phyloP scores from a whole-genome alignment of 352 stramenopile species.

The Saprolegnia diclina region DNA sequence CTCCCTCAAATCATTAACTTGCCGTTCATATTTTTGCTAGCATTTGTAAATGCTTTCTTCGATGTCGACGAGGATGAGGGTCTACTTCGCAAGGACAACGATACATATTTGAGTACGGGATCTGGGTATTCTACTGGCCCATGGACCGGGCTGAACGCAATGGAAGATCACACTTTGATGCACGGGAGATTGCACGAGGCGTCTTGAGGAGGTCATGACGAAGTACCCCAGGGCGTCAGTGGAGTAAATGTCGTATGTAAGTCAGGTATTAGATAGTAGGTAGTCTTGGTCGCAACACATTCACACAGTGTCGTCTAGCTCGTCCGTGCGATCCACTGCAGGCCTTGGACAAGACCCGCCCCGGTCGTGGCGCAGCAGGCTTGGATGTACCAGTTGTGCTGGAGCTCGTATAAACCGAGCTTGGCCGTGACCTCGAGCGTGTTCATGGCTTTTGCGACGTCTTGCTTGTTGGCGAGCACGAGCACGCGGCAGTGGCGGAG shows the following conservation, averaged over 20 bases:
- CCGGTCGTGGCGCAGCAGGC: slow-evolving; percentile 2
- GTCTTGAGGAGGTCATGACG: too few species aligned
- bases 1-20: background rate
- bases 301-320: background rate
- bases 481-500: slow-evolving; percentile 8
- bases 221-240: too few species aligned
- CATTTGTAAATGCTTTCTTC: background rate
- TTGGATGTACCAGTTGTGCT: slow-evolving; percentile 22
- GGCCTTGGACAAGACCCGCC: background rate
- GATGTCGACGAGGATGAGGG: background rate
- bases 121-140: background rate
- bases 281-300: background rate
- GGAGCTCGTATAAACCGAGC: slow-evolving; percentile 14
- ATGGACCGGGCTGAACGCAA: background rate
- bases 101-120: too few species aligned
- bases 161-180: too few species aligned
- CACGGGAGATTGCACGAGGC: too few species aligned
- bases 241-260: too few species aligned
- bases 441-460: slow-evolving; percentile 13
- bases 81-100: too few species aligned
- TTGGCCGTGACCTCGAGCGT: slow-evolving; percentile 15
- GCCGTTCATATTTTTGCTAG: background rate
- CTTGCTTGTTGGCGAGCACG: slow-evolving; percentile 26
- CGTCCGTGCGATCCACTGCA: slow-evolving; percentile 16
- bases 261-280: slow-evolving; percentile 4